phyloP scores from a whole-genome alignment of 2,329 filamentous ascomycete species.

The Penicillium nordicum region DNA sequence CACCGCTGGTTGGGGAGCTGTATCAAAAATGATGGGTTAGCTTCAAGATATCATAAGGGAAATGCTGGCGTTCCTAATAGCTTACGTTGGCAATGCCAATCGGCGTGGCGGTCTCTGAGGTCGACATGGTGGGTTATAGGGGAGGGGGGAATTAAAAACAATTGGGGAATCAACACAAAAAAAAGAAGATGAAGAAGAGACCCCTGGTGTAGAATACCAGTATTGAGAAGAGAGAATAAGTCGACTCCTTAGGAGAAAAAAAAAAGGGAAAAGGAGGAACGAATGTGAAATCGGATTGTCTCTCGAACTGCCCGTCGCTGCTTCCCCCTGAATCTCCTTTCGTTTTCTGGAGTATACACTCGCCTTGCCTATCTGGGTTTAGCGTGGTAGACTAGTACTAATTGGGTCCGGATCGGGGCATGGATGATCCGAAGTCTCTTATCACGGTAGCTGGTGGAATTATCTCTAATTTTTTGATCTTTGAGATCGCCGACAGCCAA shows the following conservation, averaged over 20 bases:
- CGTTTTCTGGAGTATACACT: constrained; percentile 30
- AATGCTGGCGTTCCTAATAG: constrained; percentile 22
- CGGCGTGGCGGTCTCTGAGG: constrained; percentile 59
- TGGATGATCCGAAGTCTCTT: constrained; percentile 23
- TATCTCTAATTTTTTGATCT: constrained; percentile 24
- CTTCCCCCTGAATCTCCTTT: constrained; percentile 31
- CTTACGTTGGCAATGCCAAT: constrained; percentile 73
- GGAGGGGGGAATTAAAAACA: constrained; percentile 11
- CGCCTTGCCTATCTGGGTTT: constrained; percentile 26
- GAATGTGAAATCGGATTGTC: constrained; percentile 7
- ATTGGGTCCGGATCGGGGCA: constrained; percentile 14
- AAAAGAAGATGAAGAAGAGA: constrained; percentile 17
- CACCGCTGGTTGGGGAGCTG: constrained; percentile 69
- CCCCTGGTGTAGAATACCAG: constrained; percentile 11
- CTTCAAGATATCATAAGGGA: not conserved
- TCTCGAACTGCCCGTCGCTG: constrained; percentile 20
- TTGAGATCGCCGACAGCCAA: constrained; percentile 22
- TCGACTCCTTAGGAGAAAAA: constrained; percentile 9
- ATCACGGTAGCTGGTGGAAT: constrained; percentile 19
- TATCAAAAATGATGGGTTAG: constrained; percentile 17
- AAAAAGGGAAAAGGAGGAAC: constrained; percentile 20
- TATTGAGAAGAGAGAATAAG: constrained; percentile 7
- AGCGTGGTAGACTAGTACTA: constrained; percentile 12
- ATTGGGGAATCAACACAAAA: constrained; percentile 21
- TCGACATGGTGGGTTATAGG: constrained; percentile 50